Conservation (phyloP, 306 rosid genomes). For the Elaeagnus macrophylla region DNA sequence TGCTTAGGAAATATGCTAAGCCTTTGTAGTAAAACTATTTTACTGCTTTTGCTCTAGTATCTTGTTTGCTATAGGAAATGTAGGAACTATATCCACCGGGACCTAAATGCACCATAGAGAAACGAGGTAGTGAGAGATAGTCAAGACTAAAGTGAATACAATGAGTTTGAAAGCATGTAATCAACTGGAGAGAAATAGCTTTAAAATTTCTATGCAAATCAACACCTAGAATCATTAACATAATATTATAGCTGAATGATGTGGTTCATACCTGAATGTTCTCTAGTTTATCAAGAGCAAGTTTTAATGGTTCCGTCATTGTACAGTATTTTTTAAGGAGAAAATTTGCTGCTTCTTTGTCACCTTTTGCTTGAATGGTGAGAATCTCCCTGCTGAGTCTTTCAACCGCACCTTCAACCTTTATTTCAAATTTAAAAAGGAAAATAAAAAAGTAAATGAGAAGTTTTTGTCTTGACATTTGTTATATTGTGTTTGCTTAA, state of each 20-base stretch:
- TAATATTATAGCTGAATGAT: no score
- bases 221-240: no score
- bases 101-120: constrained; percentile 36
- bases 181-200: no score
- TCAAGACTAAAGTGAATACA: background rate
- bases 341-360: constrained; percentile 67
- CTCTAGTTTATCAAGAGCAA: constrained; percentile 63
- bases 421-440: background rate
- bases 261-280: constrained; percentile 49
- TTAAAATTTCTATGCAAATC: no score
- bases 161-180: constrained; percentile 1
- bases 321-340: constrained; percentile 56
- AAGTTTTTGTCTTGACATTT: background rate
- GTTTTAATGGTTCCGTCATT: constrained; percentile 52
- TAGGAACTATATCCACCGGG: constrained; percentile 74
- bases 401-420: constrained; percentile 86
- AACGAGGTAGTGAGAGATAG: background rate
- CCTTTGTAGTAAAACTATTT: background rate
- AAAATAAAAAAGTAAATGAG: background rate
- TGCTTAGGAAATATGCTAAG: no score
- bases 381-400: constrained; percentile 79
- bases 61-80: constrained; percentile 57
- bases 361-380: constrained; percentile 85
- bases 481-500: no score
- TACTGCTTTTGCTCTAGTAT: constrained; percentile 29